Evolutionary conservation across 345 rosid genomes (phyloP).

Genomic region (Mercurialis annua): DNA sequence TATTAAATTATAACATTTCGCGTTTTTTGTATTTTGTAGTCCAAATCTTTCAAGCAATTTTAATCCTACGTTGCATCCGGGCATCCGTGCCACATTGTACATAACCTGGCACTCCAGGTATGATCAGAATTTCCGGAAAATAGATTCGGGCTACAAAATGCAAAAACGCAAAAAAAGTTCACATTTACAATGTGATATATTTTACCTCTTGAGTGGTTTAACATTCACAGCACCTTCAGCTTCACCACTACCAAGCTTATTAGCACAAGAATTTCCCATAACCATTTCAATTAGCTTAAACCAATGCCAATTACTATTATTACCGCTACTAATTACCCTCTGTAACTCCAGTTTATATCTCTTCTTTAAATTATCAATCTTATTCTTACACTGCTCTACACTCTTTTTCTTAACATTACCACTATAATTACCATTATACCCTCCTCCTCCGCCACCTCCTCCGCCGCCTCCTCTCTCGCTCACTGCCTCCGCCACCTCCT

Average conservation of each 20-base stretch:
- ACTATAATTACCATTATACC: background rate
- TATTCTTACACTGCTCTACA: constrained; percentile 79
- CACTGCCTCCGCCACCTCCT: constrained; percentile 80
- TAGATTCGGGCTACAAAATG: no score
- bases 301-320: constrained; percentile 83
- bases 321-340: constrained; percentile 40
- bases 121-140: no score
- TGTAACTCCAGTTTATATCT: constrained; percentile 84
- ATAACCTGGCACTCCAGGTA: no score
- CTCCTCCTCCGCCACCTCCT: constrained; percentile 59
- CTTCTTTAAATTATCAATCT: constrained; percentile 88
- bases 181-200: no score
- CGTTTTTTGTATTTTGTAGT: no score
- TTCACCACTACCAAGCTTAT: constrained; percentile 7
- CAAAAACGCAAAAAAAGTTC: no score
- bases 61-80: no score
- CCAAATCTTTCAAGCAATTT: no score
- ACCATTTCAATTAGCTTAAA: constrained; percentile 79
- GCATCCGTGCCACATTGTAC: no score
- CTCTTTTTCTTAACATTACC: constrained; percentile 51
- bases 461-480: constrained; percentile 82
- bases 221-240: constrained; percentile 14
- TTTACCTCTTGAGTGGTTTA: constrained; percentile 25
- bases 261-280: constrained; percentile 46
- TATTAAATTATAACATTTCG: no score